Evolutionary conservation across 345 rosid genomes (phyloP), one percentile per base, ranked within the genome.

Genomic region (Heritiera littoralis): DNA sequence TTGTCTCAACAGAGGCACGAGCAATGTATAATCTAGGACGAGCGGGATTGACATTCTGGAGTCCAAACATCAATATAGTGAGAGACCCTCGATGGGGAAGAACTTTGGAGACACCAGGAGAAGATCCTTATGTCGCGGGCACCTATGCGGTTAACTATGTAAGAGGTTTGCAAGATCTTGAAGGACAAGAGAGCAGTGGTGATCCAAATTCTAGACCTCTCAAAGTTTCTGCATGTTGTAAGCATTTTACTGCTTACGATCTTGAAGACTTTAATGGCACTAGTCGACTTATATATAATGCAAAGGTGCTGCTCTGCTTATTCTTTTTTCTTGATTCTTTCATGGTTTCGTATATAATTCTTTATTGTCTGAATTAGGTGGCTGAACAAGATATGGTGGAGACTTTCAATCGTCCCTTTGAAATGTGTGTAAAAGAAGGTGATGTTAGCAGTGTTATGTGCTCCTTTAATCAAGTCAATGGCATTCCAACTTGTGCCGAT

Each of bases 401-500:
- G 65, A 90, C 91, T 74, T 90, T 80, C 79, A 86, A 81, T 41
- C 85, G 81, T 0, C 89, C 87, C 28, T 89, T 90, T 45, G 82
- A 77, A 65, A 87, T 87, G 67, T 90, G 90, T 43, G 87, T 90
- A 30, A 81, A 81, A 78, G 86, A 86, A 2, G 88, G 80, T 6
- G 75, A 74, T 59, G 88, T 67, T 1, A 81, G 84, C 30, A 86
- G 93, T 72, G 87, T 90, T 1, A 88, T 86, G 89, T 90, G 90
- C 61, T 84, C 90, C 9, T 87, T 85, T 52, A 89, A 87, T 38
- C 80, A 86, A 13, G 87, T 90, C n/a, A 87, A 90, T 75, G 91
- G 91, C 1, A 80, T 83, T 79, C 92, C 91, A 28, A 78, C 89
- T 46, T 87, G 91, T 83, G 88, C 90, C 18, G 90, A 90, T 12